phyloP scores from a whole-genome alignment of 2,329 filamentous ascomycete species.

The Madurella mycetomatis region DNA sequence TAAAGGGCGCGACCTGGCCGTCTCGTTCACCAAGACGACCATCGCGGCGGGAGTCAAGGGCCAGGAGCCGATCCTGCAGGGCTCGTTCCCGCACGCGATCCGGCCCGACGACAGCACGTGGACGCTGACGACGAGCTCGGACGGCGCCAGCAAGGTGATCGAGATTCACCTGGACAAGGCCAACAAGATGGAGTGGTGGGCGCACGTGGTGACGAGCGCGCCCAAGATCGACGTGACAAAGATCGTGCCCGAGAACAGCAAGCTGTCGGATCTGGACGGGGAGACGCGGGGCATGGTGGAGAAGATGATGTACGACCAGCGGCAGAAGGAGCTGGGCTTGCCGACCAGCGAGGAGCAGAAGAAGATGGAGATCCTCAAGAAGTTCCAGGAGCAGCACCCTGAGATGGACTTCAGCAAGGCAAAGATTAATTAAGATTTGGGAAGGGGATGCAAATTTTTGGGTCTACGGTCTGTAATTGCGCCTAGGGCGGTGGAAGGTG shows the following conservation, averaged over 20 bases:
- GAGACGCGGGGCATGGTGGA: constrained; percentile 96
- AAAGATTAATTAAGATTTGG: constrained; percentile 50
- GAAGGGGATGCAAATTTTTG: neutral
- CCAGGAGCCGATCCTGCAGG: constrained; percentile 80
- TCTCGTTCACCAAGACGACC: constrained; percentile 75
- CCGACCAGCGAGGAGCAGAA: constrained; percentile 92
- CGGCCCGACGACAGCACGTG: constrained; percentile 85
- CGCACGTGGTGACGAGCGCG: constrained; percentile 79
- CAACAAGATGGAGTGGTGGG: constrained; percentile 99
- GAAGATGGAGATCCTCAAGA: constrained; percentile 87
- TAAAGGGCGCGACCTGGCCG: constrained; percentile 76
- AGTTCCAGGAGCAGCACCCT: constrained; percentile 78
- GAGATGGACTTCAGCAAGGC: constrained; percentile 71
- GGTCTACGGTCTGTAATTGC: too few relatives aligned
- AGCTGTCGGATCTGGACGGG: constrained; percentile 86
- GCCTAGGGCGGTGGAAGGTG: neutral
- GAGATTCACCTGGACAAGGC: constrained; percentile 88
- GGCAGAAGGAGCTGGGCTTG: constrained; percentile 88
- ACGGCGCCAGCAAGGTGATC: constrained; percentile 52
- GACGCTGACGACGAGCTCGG: constrained; percentile 71
- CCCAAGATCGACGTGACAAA: constrained; percentile 93
- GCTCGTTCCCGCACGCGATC: constrained; percentile 76
- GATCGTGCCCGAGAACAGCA: constrained; percentile 89
- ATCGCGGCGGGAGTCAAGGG: constrained; percentile 83
- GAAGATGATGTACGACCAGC: constrained; percentile 99